phyloP scores from a whole-genome alignment of 768 basidiomycete species.

The Favolaschia claudopus region DNA sequence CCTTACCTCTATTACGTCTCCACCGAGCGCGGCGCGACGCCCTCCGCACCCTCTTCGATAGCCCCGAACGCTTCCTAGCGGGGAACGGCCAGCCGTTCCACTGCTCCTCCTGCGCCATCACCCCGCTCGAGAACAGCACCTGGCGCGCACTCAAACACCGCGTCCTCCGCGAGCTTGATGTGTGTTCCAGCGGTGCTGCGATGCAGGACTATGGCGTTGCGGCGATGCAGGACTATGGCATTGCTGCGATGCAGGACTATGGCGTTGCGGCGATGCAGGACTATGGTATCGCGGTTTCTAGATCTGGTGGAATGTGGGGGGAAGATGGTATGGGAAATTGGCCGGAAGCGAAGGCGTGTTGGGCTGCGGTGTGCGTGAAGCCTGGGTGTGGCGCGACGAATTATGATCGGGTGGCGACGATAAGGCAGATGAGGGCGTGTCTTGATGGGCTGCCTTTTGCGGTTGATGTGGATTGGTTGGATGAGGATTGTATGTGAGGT shows the following conservation, averaged over 20 bases:
- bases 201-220: slow-evolving; percentile 34
- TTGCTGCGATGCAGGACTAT: too few relatives aligned
- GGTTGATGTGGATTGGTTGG: slow-evolving; percentile 35
- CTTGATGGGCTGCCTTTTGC: slow-evolving; percentile 58
- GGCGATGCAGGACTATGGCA: slow-evolving; percentile 1
- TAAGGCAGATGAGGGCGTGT: slow-evolving; percentile 65
- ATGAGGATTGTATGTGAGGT: background rate
- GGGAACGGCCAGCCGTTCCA: slow-evolving; percentile 52
- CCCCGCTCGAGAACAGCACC: slow-evolving; percentile 61
- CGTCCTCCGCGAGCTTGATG: slow-evolving; percentile 65
- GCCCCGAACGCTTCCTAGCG: slow-evolving; percentile 65
- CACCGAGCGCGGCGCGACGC: slow-evolving; percentile 61
- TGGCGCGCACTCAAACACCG: slow-evolving; percentile 70
- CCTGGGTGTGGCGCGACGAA: slow-evolving; percentile 58
- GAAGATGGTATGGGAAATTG: slow-evolving; percentile 61
- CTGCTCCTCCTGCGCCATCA: slow-evolving; percentile 63
- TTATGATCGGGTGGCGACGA: slow-evolving; percentile 66
- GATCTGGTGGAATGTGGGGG: too few relatives aligned
- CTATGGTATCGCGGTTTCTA: too few relatives aligned
- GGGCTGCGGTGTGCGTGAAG: slow-evolving; percentile 65
- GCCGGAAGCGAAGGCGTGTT: slow-evolving; percentile 67
- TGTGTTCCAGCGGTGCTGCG: slow-evolving; percentile 65
- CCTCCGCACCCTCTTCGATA: slow-evolving; percentile 59
- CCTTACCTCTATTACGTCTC: slow-evolving; percentile 63
- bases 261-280: too few relatives aligned